A percentile compares a stretch with the other conserved stretches of the same genome.
Evolutionary conservation across 106 monocot species (phyloP).

Genomic region (Platanthera guangdongensis): DNA sequence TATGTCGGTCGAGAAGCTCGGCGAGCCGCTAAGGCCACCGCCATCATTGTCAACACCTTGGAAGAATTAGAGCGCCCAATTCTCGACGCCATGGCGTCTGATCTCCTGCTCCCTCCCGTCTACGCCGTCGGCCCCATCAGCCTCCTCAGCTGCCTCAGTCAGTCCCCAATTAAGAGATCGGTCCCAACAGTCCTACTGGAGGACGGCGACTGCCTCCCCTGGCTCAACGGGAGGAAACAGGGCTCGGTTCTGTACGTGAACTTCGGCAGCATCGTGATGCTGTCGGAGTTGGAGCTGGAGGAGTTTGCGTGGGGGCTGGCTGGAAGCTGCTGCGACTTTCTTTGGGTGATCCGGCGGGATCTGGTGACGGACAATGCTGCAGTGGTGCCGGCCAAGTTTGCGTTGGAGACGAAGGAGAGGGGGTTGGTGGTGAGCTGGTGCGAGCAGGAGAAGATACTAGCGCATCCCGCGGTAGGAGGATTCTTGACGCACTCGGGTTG

Average conservation of each 20-base stretch:
- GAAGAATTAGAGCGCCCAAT: conserved; percentile 30
- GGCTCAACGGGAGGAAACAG: conserved; percentile 3
- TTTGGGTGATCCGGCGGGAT: conserved; percentile 21
- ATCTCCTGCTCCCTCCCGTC: conserved; percentile 15
- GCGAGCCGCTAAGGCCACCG: conserved; percentile 8
- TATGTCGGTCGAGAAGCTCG: conserved; percentile 7
- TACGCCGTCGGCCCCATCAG: conserved; percentile 36
- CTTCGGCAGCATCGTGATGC: conserved; percentile 24
- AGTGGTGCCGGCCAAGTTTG: conserved; percentile 12
- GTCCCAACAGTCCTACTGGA: background rate
- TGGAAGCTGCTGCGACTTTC: conserved; percentile 11
- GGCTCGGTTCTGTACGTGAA: conserved; percentile 20
- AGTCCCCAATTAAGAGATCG: background rate
- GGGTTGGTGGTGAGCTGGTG: conserved; percentile 20
- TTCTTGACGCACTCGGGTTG: conserved; percentile 26
- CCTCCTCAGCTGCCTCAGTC: conserved; percentile 11
- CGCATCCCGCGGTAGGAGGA: conserved; percentile 14
- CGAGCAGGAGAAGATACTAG: conserved; percentile 15
- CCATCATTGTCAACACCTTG: conserved; percentile 52
- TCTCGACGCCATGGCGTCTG: conserved; percentile 16
- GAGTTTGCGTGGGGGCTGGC: conserved; percentile 28
- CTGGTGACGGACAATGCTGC: conserved; percentile 2
- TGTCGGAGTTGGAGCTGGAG: conserved; percentile 12
- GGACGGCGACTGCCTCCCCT: conserved; percentile 11
- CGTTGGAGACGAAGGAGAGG: conserved; percentile 9